Base-by-base conservation (phyloP, 2,329 filamentous ascomycete species). In the Phaeomoniella chlamydospora region DNA sequence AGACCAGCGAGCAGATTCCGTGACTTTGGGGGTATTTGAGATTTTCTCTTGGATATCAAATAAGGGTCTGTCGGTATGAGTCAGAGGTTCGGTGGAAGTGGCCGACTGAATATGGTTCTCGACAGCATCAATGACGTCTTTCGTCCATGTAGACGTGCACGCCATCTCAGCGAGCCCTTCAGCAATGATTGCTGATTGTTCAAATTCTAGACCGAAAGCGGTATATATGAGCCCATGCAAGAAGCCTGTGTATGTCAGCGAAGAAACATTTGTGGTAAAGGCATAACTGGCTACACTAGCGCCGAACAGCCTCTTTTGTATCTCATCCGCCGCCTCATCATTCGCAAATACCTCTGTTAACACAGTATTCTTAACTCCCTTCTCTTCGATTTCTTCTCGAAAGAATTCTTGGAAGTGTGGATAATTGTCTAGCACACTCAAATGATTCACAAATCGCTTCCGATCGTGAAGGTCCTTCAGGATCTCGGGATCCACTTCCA, bases 191-290 rank as follows among this genome's bases (percentile, higher is more conserved):
- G 76, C 77, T 1, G 80, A 80, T 51, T 87, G 81, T 4, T 65
- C 48, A 62, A 82, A 88, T 50, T 90, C 83, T 19, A 92, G 52
- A 9, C 80, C 84, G 49, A 82, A 86, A 40, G 82, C 80, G 13
- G 88, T 67, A 53, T 90, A 81, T 41, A 92, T 85, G 16, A 87
- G 59, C 3, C 83, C 81, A 49, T 90, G 82, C 5, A 82, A 48
- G 44, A 84, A 69, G 2, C 77, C 73, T 62, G 40, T 18, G 35
- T 11, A 19, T 12, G 26, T 13, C n/a, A 17, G 15, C 11, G 16
- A 5, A 11, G n/a, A n/a, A n/a, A n/a, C n/a, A n/a, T n/a, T n/a
- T n/a, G n/a, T n/a, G n/a, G n/a, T n/a, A n/a, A n/a, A 62, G 41
- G 77, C 74, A 29, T 86, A 72, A 3, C 77, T 74, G 31, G 67